These are phyloP conservation scores for Serendipita sp. DNA, from an alignment of 768 basidiomycete genomes.

Conservation along the genomic window DNA sequence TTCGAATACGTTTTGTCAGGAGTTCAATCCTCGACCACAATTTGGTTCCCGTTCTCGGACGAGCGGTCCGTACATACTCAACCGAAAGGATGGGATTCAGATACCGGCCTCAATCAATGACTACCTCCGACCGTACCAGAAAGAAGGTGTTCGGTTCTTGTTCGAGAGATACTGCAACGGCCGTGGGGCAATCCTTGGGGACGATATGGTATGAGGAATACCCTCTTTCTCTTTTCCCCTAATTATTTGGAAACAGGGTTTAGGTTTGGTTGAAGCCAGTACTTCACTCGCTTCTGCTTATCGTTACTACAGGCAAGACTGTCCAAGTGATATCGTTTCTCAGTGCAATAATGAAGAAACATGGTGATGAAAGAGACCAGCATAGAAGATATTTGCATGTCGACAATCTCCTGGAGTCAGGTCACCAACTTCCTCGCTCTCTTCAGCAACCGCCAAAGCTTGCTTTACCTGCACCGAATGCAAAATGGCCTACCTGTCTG, in stretches of 20 bases:
- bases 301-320: slow-evolving; percentile 58
- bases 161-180: slow-evolving; percentile 52
- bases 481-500: slow-evolving; percentile 71
- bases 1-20: neutral
- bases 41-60: neutral
- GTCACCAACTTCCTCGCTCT: neutral
- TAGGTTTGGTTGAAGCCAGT: slow-evolving; percentile 15
- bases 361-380: slow-evolving; percentile 46
- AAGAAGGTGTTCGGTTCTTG: slow-evolving; percentile 72
- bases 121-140: slow-evolving; percentile 80
- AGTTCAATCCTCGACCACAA: neutral
- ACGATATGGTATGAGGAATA: slow-evolving; percentile 80
- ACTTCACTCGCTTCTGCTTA: neutral
- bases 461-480: slow-evolving; percentile 50
- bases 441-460: slow-evolving; percentile 30
- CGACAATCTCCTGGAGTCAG: slow-evolving; percentile 44
- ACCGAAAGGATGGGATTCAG: neutral
- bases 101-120: slow-evolving; percentile 45
- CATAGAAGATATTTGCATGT: slow-evolving; percentile 51
- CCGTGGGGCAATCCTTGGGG: slow-evolving; percentile 72
- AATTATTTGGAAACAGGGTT: slow-evolving; percentile 1
- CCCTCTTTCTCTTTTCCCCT: slow-evolving; percentile 6
- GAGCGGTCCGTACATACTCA: neutral
- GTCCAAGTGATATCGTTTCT: slow-evolving; percentile 85
- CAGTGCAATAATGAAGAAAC: slow-evolving; percentile 81